phyloP scores from a whole-genome alignment of 495 filamentous ascomycete species.

The Podospora bellae-mahoneyi region DNA sequence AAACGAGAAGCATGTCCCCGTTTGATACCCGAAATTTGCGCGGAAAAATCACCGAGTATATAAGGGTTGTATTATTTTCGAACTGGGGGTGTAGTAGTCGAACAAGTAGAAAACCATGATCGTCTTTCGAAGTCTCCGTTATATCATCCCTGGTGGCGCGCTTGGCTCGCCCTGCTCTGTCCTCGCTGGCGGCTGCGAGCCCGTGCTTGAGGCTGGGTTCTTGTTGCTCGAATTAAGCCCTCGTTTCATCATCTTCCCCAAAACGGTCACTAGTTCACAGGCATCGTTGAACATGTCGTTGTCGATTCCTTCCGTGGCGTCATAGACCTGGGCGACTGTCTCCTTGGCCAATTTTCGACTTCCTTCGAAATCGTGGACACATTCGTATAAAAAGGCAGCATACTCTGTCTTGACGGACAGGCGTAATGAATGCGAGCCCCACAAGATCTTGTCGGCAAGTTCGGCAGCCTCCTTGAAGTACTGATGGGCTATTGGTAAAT shows the following conservation, averaged over 20 bases:
- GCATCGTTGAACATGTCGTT: constrained; percentile 83
- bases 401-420: constrained; percentile 91
- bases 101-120: not conserved
- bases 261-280: constrained; percentile 66
- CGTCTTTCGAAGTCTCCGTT: not conserved
- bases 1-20: constrained; percentile 1
- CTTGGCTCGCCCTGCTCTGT: constrained; percentile 15
- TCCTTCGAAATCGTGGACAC: constrained; percentile 72
- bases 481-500: constrained; percentile 72
- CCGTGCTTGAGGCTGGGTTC: constrained; percentile 27
- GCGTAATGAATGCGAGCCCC: constrained; percentile 85
- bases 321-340: constrained; percentile 87
- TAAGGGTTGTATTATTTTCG: not conserved
- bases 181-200: constrained; percentile 30
- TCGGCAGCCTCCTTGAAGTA: constrained; percentile 75
- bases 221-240: constrained; percentile 43
- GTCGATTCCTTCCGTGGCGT: constrained; percentile 84
- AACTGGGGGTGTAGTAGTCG: not conserved
- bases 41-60: constrained; percentile 5
- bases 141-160: constrained; percentile 35
- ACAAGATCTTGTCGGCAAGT: constrained; percentile 70
- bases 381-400: constrained; percentile 93
- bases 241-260: constrained; percentile 76
- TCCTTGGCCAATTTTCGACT: constrained; percentile 73
- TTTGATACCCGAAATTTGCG: not conserved